Evolutionary conservation across 2,329 filamentous ascomycete species (phyloP).

Genomic region (Exophiala sp.): DNA sequence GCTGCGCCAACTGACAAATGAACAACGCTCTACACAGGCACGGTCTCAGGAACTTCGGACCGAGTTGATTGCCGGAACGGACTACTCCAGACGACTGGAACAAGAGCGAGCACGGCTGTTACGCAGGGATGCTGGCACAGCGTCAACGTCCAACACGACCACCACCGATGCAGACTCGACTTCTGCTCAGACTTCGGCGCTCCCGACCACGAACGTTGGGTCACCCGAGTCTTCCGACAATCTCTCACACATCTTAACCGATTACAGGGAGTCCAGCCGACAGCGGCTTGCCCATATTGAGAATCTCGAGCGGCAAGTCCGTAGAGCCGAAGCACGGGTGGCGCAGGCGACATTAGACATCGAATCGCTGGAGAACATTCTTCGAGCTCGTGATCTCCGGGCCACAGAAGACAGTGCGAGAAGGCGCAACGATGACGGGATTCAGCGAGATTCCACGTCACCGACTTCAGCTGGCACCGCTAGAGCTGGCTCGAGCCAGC

Average conservation of each 20-base stretch:
- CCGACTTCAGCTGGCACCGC: neutral
- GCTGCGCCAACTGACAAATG: constrained; percentile 20
- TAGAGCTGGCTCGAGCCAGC: neutral
- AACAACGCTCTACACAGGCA: constrained; percentile 21
- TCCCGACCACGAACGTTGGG: constrained; percentile 20
- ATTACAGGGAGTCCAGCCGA: constrained; percentile 15
- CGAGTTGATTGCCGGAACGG: constrained; percentile 17
- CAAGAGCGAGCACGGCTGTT: constrained; percentile 16
- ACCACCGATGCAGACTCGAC: neutral
- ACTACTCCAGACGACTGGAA: constrained; percentile 15
- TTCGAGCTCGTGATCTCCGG: constrained; percentile 2
- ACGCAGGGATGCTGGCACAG: neutral
- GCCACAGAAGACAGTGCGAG: neutral
- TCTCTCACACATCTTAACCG: constrained; percentile 13
- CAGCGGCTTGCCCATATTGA: constrained; percentile 20
- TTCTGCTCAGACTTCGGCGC: constrained; percentile 20
- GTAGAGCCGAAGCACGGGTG: constrained; percentile 26
- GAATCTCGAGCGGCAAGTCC: constrained; percentile 23
- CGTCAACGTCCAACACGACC: neutral
- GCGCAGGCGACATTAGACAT: constrained; percentile 22
- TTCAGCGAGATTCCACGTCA: neutral
- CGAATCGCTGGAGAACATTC: constrained; percentile 15
- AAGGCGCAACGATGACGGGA: neutral
- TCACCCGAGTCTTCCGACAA: constrained; percentile 3
- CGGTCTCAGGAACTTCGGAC: constrained; percentile 23